Evolutionary conservation across 257 asterid species (phyloP).

Genomic region (Solanum phureja): DNA sequence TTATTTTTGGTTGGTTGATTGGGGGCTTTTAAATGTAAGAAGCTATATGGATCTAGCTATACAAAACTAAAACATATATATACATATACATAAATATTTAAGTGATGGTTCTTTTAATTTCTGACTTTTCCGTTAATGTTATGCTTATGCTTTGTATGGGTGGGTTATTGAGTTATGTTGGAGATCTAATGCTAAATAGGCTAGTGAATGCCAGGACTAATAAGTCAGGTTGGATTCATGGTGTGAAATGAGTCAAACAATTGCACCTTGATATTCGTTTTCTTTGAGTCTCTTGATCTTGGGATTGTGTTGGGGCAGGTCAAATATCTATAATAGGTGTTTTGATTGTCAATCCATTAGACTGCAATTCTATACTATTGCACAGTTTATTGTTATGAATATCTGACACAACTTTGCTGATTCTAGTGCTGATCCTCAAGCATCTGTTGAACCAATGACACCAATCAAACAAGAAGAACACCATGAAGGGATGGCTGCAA

Average conservation of each 20-base stretch:
- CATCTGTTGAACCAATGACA: conserved; percentile 46
- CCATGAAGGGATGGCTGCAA: conserved; percentile 28
- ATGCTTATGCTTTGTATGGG: neutral
- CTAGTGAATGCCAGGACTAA: neutral
- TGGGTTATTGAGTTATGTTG: neutral
- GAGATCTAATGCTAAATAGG: neutral
- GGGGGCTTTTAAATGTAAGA: neutral
- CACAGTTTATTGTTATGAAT: neutral
- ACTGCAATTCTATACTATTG: neutral
- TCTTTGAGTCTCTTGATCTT: neutral
- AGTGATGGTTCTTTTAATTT: neutral
- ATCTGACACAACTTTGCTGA: conserved; percentile 8
- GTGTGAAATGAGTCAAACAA: neutral
- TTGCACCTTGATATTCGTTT: neutral
- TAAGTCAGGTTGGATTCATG: neutral
- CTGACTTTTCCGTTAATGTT: neutral
- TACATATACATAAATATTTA: neutral
- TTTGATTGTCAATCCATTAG: neutral
- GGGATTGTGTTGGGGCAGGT: neutral
- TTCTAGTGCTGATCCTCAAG: conserved; percentile 67
- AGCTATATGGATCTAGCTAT: neutral
- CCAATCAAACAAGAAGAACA: conserved; percentile 49
- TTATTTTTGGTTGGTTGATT: neutral
- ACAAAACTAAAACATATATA: neutral
- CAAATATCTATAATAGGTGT: neutral